Percentiles rank a stretch among this genome's conserved stretches.
Conservation (phyloP, 306 rosid species). For the Cicer chorassanicum region DNA sequence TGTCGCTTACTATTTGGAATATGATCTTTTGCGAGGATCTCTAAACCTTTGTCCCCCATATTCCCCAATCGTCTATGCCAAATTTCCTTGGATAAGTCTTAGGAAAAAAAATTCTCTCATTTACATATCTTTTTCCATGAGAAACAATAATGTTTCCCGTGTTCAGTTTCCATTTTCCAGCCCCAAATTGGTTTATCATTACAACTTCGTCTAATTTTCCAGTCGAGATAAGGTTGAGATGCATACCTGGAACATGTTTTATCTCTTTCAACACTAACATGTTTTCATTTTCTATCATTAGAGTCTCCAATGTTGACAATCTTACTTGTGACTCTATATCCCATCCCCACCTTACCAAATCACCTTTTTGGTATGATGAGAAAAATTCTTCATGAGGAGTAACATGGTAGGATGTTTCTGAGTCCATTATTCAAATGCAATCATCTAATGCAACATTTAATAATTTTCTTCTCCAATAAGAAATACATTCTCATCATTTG, state of each 20-base stretch:
- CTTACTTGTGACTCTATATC: background rate
- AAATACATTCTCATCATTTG: too few species aligned
- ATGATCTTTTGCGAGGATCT: background rate
- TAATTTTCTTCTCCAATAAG: background rate
- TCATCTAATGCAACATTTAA: background rate
- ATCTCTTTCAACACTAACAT: too few species aligned
- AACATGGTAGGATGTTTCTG: background rate
- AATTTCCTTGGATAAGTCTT: background rate
- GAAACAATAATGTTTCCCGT: too few species aligned
- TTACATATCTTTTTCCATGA: too few species aligned
- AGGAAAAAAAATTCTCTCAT: background rate
- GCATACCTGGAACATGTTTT: background rate
- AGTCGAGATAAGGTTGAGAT: too few species aligned
- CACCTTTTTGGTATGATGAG: background rate
- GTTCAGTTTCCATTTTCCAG: background rate
- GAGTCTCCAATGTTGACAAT: too few species aligned
- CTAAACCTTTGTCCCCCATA: background rate
- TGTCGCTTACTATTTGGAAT: background rate
- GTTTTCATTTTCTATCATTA: too few species aligned
- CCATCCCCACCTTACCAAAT: background rate
- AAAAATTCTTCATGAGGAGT: background rate
- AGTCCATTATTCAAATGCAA: background rate
- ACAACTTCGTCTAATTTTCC: too few species aligned
- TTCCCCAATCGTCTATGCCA: background rate
- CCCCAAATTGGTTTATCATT: too few species aligned